phyloP scores from a whole-genome alignment of 257 asterid species.

The Apocynum venetum region DNA sequence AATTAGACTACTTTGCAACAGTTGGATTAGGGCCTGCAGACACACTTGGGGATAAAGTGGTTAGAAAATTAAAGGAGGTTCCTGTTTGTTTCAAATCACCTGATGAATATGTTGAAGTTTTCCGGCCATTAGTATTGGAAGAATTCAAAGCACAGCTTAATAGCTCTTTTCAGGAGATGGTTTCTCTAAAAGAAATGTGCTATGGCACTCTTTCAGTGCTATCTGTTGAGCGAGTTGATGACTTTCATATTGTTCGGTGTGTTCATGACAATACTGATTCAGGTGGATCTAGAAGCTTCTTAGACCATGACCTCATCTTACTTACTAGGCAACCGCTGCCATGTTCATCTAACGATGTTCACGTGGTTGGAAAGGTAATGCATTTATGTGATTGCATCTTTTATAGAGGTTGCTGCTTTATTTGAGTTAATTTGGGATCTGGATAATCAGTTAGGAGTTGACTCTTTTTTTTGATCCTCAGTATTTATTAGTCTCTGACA shows the following conservation, averaged over 20 bases:
- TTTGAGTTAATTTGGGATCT: not conserved
- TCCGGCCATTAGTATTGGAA: slow-evolving; percentile 84
- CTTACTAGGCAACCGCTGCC: slow-evolving; percentile 69
- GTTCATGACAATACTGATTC: slow-evolving; percentile 62
- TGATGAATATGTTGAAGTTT: slow-evolving; percentile 77
- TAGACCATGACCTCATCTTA: slow-evolving; percentile 81
- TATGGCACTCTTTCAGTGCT: slow-evolving; percentile 77
- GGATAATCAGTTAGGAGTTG: not conserved
- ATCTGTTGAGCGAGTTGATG: slow-evolving; percentile 89
- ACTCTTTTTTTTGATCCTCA: not conserved
- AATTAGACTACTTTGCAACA: slow-evolving; percentile 70
- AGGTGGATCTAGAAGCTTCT: slow-evolving; percentile 51
- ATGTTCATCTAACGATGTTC: slow-evolving; percentile 54
- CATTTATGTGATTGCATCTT: not conserved
- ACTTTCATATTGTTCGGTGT: slow-evolving; percentile 88
- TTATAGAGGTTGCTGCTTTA: not conserved
- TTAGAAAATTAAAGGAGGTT: slow-evolving; percentile 67
- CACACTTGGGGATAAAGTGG: slow-evolving; percentile 37
- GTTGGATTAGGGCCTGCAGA: slow-evolving; percentile 68
- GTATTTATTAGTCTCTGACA: not conserved
- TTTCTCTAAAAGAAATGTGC: slow-evolving; percentile 59
- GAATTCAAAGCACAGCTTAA: slow-evolving; percentile 92
- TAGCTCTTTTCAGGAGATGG: slow-evolving; percentile 80
- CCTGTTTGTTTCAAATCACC: slow-evolving; percentile 83
- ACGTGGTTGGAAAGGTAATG: slow-evolving; percentile 83